These are phyloP conservation scores for Pestalotiopsis fici DNA, from an alignment of 2,329 filamentous ascomycete genomes.

Conservation along the genomic window DNA sequence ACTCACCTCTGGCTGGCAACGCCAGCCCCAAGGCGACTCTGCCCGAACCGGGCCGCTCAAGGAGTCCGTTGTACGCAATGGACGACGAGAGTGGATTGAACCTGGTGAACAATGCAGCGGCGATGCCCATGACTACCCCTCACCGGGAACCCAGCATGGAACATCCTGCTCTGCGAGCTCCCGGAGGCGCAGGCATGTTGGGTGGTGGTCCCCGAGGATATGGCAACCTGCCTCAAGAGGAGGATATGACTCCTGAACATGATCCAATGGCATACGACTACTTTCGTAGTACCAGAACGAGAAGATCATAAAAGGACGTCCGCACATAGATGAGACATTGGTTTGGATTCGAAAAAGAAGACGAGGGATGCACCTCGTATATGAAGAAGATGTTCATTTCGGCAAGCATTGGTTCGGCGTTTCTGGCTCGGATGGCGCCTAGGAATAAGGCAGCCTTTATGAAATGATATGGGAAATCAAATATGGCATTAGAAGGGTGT, in stretches of 20 bases:
- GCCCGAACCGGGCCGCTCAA: conserved; percentile 31
- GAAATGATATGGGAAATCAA: neutral
- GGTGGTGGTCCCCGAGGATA: conserved; percentile 62
- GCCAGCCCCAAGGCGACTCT: conserved; percentile 27
- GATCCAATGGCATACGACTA: conserved; percentile 59
- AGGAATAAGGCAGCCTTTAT: neutral
- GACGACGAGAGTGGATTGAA: conserved; percentile 55
- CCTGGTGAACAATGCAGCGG: conserved; percentile 54
- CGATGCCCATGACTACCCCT: conserved; percentile 45
- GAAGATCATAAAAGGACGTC: neutral
- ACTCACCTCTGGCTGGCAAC: conserved; percentile 21
- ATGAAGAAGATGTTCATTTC: too few species aligned
- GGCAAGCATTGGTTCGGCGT: conserved; percentile 1
- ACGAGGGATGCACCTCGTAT: neutral
- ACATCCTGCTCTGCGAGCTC: conserved; percentile 20
- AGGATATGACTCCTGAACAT: conserved; percentile 32
- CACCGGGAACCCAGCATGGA: conserved; percentile 34
- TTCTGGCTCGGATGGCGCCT: neutral
- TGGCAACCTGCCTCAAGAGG: conserved; percentile 59
- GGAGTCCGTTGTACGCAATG: conserved; percentile 50
- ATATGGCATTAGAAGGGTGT: neutral
- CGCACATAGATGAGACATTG: neutral
- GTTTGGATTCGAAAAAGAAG: neutral
- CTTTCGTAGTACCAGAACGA: conserved; percentile 39
- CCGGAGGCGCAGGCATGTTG: conserved; percentile 44